These are phyloP conservation scores for Thermochaetoides thermophila DNA, from an alignment of 495 filamentous ascomycete genomes.

Conservation along the genomic window DNA sequence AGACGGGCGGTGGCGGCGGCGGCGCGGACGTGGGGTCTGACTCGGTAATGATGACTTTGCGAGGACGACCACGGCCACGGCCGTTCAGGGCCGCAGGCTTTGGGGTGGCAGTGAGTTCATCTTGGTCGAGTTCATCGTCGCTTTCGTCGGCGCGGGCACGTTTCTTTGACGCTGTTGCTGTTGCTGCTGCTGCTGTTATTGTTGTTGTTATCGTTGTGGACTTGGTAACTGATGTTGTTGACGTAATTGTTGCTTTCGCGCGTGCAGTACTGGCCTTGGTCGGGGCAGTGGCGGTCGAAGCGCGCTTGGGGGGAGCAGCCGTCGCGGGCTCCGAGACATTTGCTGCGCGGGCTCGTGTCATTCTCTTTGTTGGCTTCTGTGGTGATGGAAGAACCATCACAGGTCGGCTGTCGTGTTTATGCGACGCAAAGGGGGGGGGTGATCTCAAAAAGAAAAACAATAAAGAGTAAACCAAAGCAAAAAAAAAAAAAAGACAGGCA, in stretches of 20 bases:
- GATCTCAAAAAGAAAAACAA: slow-evolving; percentile 1
- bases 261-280: slow-evolving; percentile 26
- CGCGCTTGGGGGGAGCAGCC: slow-evolving; percentile 19
- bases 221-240: no score
- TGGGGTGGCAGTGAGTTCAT: slow-evolving; percentile 17
- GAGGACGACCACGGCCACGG: slow-evolving; percentile 27
- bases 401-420: no score
- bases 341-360: slow-evolving; percentile 43
- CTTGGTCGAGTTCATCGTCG: slow-evolving; percentile 21
- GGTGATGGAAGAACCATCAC: no score
- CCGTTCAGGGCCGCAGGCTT: slow-evolving; percentile 20
- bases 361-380: slow-evolving; percentile 41
- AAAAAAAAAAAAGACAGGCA: slow-evolving; percentile 7
- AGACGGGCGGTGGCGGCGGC: slow-evolving; percentile 4
- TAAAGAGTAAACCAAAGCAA: no score
- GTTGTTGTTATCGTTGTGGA: slow-evolving; percentile 10
- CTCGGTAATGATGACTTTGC: slow-evolving; percentile 20
- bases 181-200: slow-evolving; percentile 10
- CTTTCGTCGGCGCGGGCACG: slow-evolving; percentile 29
- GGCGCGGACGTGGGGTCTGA: slow-evolving; percentile 6
- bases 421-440: no score
- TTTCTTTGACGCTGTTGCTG: slow-evolving; percentile 31
- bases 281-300: slow-evolving; percentile 20
- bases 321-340: slow-evolving; percentile 26
- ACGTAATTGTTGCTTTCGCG: no score